Evolutionary conservation across 148 eudicot genomes (phyloP).

Genomic region (Rhododendron griersonianum): DNA sequence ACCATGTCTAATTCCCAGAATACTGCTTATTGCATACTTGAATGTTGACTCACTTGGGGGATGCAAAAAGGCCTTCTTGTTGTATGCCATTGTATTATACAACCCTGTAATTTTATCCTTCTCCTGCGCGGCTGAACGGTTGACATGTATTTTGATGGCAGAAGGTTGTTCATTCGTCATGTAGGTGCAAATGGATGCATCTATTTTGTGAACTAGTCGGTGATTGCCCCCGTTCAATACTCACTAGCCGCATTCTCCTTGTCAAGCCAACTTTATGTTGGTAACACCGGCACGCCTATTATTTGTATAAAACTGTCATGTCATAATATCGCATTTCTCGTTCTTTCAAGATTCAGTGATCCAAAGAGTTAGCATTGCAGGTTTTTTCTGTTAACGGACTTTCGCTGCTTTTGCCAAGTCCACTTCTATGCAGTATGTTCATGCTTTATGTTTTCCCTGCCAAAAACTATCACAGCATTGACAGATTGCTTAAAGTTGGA

Average conservation of each 20-base stretch:
- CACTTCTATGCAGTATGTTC: neutral
- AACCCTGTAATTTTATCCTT: neutral
- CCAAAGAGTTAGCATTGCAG: neutral
- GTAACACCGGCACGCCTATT: neutral
- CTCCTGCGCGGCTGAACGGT: neutral
- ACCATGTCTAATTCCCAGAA: neutral
- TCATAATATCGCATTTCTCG: neutral
- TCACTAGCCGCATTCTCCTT: neutral
- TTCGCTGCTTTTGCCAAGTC: neutral
- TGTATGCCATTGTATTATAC: neutral
- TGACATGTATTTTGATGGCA: neutral
- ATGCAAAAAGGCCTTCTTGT: neutral
- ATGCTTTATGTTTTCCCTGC: neutral
- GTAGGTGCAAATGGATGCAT: neutral
- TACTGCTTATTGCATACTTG: neutral
- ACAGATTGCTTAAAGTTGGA: neutral
- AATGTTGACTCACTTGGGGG: neutral
- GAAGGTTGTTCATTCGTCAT: too few relatives aligned
- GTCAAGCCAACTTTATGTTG: neutral
- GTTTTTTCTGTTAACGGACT: neutral
- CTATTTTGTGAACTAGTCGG: neutral
- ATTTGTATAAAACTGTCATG: neutral
- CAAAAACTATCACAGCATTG: neutral
- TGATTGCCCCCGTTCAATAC: neutral
- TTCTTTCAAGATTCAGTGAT: neutral